phyloP scores from a whole-genome alignment of 345 rosid genomes.

The Carallia pectinifolia region DNA sequence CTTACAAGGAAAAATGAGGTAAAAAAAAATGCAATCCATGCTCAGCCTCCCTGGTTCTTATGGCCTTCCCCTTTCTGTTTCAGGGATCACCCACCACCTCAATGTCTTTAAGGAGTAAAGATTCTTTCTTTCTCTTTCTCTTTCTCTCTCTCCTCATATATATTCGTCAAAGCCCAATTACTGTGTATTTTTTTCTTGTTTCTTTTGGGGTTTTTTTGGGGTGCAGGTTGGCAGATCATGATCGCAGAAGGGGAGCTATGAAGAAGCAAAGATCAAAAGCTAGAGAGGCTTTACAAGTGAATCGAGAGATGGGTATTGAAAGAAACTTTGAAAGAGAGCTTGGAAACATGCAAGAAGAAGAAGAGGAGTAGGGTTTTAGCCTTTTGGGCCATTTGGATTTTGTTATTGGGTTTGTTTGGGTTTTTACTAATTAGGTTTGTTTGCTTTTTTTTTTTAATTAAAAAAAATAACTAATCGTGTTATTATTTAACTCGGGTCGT shows the following conservation, averaged over 20 bases:
- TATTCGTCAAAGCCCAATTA: not conserved
- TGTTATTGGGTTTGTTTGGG: too few relatives aligned
- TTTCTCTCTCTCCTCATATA: not conserved
- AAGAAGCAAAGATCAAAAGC: conserved; percentile 11
- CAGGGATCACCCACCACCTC: conserved; percentile 38
- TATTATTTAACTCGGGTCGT: too few relatives aligned
- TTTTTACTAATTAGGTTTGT: too few relatives aligned
- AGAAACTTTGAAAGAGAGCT: conserved; percentile 14
- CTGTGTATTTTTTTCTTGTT: not conserved
- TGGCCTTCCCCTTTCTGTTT: conserved; percentile 52
- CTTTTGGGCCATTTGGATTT: too few relatives aligned
- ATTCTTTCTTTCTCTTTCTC: not conserved
- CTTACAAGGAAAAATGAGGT: not conserved
- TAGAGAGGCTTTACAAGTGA: conserved; percentile 11
- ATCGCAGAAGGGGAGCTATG: conserved; percentile 45
- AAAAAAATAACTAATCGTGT: too few relatives aligned
- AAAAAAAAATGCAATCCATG: conserved; percentile 39
- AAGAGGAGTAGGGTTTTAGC: conserved; percentile 3
- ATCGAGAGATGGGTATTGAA: conserved; percentile 28
- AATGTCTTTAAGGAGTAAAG: conserved; percentile 39
- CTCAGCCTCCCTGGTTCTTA: conserved; percentile 38
- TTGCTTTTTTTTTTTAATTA: too few relatives aligned
- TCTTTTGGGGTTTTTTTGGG: not conserved
- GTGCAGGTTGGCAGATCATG: conserved; percentile 57
- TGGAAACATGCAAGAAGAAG: not conserved